A percentile compares a stretch with the other conserved stretches of the same genome.
Conservation (phyloP, 2,329 filamentous ascomycete species). For the Neonectria ditissima region DNA sequence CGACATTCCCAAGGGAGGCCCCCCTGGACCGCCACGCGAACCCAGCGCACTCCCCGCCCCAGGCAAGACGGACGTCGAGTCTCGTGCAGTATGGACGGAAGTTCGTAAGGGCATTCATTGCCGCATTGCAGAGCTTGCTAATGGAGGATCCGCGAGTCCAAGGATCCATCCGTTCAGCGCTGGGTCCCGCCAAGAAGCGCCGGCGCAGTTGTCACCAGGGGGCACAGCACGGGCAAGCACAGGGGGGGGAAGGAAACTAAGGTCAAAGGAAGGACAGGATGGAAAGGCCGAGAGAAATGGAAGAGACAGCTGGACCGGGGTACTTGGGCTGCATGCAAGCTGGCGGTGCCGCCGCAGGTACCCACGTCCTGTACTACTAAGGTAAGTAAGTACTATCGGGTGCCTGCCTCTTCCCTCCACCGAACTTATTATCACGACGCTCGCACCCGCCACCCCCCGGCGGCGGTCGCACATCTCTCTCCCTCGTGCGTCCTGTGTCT, state of each 20-base stretch:
- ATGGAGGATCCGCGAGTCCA: constrained; percentile 1
- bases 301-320: background rate
- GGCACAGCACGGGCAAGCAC: background rate
- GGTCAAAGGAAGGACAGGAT: background rate
- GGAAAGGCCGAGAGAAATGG: too few relatives aligned
- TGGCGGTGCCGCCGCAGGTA: background rate
- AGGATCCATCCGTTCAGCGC: background rate
- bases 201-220: constrained; percentile 4
- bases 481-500: constrained; percentile 28
- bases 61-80: background rate
- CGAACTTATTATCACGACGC: constrained; percentile 42
- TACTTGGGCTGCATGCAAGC: background rate
- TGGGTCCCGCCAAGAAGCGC: constrained; percentile 8
- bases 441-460: constrained; percentile 29
- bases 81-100: too few relatives aligned
- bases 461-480: constrained; percentile 11
- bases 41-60: constrained; percentile 21
- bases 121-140: constrained; percentile 2
- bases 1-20: constrained; percentile 21
- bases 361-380: background rate
- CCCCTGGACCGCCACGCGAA: constrained; percentile 27
- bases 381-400: background rate
- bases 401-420: constrained; percentile 14
- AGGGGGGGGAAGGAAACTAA: background rate
- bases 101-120: constrained; percentile 1